phyloP scores from a whole-genome alignment of 2,329 filamentous ascomycete species.

The Diaporthe vexans region DNA sequence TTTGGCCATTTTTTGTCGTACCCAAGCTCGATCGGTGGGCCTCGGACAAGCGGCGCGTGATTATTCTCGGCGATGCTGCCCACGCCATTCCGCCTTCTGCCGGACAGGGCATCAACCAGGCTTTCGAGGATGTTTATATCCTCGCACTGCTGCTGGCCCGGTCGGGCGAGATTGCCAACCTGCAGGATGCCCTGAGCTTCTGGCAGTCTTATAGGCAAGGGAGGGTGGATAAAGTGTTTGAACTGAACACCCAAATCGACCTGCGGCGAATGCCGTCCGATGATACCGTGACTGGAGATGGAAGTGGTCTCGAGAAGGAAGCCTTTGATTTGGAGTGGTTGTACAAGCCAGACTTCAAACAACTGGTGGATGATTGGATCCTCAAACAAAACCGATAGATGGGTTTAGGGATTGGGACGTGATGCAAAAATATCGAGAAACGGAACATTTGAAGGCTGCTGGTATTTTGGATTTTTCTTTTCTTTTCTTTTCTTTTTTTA shows the following conservation, averaged over 20 bases:
- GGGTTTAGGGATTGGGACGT: no score
- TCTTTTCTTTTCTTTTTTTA: no score
- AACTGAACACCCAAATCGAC: constrained; percentile 63
- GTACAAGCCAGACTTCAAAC: constrained; percentile 56
- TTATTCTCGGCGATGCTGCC: constrained; percentile 63
- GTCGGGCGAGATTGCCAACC: constrained; percentile 34
- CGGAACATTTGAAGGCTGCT: no score
- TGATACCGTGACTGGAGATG: constrained; percentile 44
- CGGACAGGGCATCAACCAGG: constrained; percentile 62
- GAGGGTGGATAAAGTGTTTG: constrained; percentile 61
- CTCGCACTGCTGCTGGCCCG: constrained; percentile 57
- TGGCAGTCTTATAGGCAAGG: constrained; percentile 65
- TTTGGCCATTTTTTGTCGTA: constrained; percentile 65
- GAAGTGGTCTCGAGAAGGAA: constrained; percentile 18
- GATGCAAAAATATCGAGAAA: no score
- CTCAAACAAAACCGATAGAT: neutral
- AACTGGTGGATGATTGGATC: constrained; percentile 47
- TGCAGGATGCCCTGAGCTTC: constrained; percentile 27
- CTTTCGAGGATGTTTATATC: constrained; percentile 60
- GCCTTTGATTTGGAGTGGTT: constrained; percentile 56
- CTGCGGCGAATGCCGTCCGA: constrained; percentile 58
- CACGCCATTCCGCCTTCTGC: constrained; percentile 63
- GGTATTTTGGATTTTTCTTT: neutral
- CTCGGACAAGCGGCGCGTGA: constrained; percentile 53
- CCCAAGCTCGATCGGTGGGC: constrained; percentile 62